Evolutionary conservation across 768 basidiomycete genomes (phyloP).

Genomic region (Tricholoma sp.): DNA sequence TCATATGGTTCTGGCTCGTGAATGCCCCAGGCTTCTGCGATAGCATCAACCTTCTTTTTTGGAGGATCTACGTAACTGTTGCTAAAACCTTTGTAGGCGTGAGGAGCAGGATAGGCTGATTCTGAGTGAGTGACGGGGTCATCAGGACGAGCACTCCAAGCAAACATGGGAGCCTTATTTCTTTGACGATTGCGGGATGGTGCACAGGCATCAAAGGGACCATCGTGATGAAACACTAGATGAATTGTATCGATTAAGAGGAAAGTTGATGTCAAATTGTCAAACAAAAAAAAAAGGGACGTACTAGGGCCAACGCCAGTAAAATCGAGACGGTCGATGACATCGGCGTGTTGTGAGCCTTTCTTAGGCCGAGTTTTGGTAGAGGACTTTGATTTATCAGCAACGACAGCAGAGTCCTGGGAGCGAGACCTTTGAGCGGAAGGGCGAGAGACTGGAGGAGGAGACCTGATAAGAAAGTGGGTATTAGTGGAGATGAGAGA

Average conservation of each 20-base stretch:
- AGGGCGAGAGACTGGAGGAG: constrained; percentile 26
- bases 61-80: constrained; percentile 53
- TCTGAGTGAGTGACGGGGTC: constrained; percentile 35
- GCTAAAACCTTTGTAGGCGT: constrained; percentile 42
- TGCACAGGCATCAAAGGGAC: constrained; percentile 88
- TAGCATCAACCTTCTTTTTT: constrained; percentile 84
- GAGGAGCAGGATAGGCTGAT: constrained; percentile 50
- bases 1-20: constrained; percentile 89
- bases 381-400: constrained; percentile 32
- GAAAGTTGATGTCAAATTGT: constrained; percentile 5
- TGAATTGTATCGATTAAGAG: constrained; percentile 14
- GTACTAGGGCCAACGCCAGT: constrained; percentile 80
- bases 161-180: constrained; percentile 77
- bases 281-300: constrained; percentile 24
- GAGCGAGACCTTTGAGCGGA: constrained; percentile 40
- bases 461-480: constrained; percentile 14
- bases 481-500: constrained; percentile 9
- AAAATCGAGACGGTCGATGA: constrained; percentile 85
- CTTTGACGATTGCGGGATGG: constrained; percentile 82
- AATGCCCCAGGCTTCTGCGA: constrained; percentile 91
- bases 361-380: constrained; percentile 55
- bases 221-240: constrained; percentile 88
- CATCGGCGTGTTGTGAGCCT: constrained; percentile 78
- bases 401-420: constrained; percentile 35
- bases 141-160: constrained; percentile 50